Evolutionary conservation across 192 early-diverging fungal genomes (phyloP).

Genomic region (Coemansia sp.): DNA sequence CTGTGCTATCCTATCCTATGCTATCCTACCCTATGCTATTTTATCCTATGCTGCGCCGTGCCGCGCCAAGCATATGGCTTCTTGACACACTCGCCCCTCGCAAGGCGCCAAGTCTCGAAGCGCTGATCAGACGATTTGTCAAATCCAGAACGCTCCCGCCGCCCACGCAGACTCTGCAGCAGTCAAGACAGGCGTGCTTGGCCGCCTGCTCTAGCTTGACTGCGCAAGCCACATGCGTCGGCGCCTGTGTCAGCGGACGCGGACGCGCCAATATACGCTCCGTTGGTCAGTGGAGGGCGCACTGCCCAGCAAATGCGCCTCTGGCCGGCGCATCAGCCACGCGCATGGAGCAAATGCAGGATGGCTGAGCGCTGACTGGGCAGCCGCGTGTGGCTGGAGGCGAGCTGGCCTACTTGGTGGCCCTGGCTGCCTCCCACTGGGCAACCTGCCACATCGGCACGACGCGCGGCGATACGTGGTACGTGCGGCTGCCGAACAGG

Average conservation of each 20-base stretch:
- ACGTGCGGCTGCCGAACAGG: constrained; percentile 27
- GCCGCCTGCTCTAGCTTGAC: not conserved
- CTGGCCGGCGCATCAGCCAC: not conserved
- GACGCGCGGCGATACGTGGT: constrained; percentile 38
- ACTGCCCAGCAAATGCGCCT: not conserved
- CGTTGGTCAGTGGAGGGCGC: no score
- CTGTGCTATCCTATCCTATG: no score
- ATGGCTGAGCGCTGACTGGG: no score
- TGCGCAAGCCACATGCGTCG: no score
- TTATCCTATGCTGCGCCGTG: no score
- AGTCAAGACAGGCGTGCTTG: not conserved
- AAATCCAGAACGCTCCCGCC: no score
- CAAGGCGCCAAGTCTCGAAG: not conserved
- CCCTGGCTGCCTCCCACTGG: constrained; percentile 25
- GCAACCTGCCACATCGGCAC: constrained; percentile 43
- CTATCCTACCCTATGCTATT: no score
- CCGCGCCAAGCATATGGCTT: not conserved
- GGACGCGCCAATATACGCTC: no score
- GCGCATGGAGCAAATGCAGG: not conserved
- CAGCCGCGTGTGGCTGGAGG: not conserved
- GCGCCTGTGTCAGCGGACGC: not conserved
- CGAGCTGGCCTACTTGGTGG: not conserved
- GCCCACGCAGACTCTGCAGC: not conserved
- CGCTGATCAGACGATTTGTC: not conserved
- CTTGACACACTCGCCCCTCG: not conserved